Evolutionary conservation across 129 eudicot genomes (phyloP).

Genomic region (Smallanthus sonchifolius): DNA sequence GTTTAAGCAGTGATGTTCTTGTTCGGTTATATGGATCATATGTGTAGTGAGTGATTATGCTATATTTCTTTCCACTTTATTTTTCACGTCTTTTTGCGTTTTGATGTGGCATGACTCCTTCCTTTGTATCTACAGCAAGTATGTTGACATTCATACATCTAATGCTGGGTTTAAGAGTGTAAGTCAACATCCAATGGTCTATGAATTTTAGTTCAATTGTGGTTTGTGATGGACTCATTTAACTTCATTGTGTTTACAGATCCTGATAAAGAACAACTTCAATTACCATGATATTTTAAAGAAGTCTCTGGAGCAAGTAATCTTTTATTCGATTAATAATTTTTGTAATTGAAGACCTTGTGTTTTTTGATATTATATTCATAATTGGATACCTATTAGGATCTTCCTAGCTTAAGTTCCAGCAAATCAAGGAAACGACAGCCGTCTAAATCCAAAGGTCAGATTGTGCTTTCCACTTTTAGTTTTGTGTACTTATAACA

Average conservation of each 20-base stretch:
- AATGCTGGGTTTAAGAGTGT: constrained; percentile 47
- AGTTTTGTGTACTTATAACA: neutral
- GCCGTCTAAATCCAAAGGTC: constrained; percentile 45
- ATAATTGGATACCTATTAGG: constrained; percentile 31
- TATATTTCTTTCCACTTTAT: neutral
- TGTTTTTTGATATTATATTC: constrained; percentile 1
- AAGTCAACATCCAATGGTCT: constrained; percentile 27
- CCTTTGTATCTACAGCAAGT: constrained; percentile 37
- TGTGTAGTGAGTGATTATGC: constrained; percentile 35
- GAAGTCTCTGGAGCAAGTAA: constrained; percentile 52
- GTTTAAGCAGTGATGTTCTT: constrained; percentile 45
- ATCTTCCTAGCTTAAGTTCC: constrained; percentile 37
- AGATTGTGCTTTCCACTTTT: constrained; percentile 15
- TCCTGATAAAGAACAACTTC: constrained; percentile 36
- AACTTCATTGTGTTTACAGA: constrained; percentile 21
- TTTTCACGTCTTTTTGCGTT: constrained; percentile 2
- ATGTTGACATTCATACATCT: constrained; percentile 30
- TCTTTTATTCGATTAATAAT: neutral
- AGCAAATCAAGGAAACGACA: constrained; percentile 37
- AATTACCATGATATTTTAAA: constrained; percentile 25
- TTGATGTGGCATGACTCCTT: neutral
- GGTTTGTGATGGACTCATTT: constrained; percentile 5
- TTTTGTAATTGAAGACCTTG: neutral
- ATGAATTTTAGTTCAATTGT: constrained; percentile 7
- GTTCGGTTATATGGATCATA: constrained; percentile 65